Evolutionary conservation across 768 basidiomycete species (phyloP).

Genomic region (Termitomyces sp.): DNA sequence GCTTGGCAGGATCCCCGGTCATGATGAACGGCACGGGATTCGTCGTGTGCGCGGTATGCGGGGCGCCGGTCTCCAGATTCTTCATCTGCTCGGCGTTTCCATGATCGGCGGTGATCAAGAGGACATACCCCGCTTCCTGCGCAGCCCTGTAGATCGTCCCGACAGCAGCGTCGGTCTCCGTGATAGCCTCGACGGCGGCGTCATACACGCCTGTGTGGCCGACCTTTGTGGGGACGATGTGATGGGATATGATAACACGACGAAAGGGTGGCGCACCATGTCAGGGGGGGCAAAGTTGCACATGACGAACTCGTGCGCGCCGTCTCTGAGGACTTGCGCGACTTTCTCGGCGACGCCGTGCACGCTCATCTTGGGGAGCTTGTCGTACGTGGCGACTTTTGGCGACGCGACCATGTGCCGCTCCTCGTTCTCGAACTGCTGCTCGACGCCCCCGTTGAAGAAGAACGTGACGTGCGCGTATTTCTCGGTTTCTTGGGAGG

Average conservation of each 20-base stretch:
- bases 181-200: slow-evolving; percentile 85
- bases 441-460: slow-evolving; percentile 96
- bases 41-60: slow-evolving; percentile 90
- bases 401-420: slow-evolving; percentile 88
- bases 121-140: slow-evolving; percentile 77
- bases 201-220: slow-evolving; percentile 92
- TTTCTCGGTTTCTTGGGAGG: slow-evolving; percentile 99
- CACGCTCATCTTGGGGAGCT: slow-evolving; percentile 85
- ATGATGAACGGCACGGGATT: slow-evolving; percentile 91
- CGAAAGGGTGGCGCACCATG: slow-evolving; percentile 56
- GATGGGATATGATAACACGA: too few species aligned
- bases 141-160: slow-evolving; percentile 85
- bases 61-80: slow-evolving; percentile 75
- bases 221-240: too few species aligned
- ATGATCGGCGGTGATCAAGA: slow-evolving; percentile 89
- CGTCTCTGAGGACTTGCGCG: slow-evolving; percentile 70
- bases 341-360: slow-evolving; percentile 89
- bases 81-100: slow-evolving; percentile 96
- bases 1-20: slow-evolving; percentile 55
- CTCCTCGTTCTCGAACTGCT: slow-evolving; percentile 80
- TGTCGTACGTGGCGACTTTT: slow-evolving; percentile 92
- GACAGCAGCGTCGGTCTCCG: slow-evolving; percentile 86
- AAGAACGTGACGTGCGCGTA: slow-evolving; percentile 98
- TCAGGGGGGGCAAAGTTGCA: slow-evolving; percentile 98
- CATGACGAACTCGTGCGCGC: slow-evolving; percentile 86